Base-by-base conservation (phyloP, 2,329 filamentous ascomycete species). In the Colletotrichum sp. region DNA sequence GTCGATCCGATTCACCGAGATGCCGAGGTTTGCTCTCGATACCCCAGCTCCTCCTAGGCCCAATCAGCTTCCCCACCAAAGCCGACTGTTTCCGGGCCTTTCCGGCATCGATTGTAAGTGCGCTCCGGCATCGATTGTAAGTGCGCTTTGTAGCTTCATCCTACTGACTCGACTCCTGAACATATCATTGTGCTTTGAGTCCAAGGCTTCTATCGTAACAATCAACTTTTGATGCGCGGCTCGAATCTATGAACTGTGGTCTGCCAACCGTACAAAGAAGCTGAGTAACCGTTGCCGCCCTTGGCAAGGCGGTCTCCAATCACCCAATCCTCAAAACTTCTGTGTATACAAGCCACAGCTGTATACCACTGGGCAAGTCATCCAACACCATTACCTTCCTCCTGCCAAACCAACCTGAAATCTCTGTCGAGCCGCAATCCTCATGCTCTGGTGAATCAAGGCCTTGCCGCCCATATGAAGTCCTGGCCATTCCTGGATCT, bases 161-260 rank as follows among this genome's bases (percentile, higher is more conserved):
- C 39, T 43, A 10, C 39, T 43, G 18, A 10, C 39, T 43, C 39
- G 18, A 43, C 18, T 43, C 18, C 18, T 43, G 18, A 6, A 18
- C 39, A 43, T n/a, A 10, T n/a, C 18, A 43, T 5, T n/a, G 43
- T 48, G n/a, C n/a, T 22, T 48, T 22, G n/a, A 13, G n/a, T 13
- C 18, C 43, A 48, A 22, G 43, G 9, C 6, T 48, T 48, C 15
- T 28, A n/a, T 68, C 48, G 25, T 67, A 67, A 22, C 73, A 72
- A 72, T 67, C 62, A 75, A 75, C 62, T 75, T 72, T 75, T 75
- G 28, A 28, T 75, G 61, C 61, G 32, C 69, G 28, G 62, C 62
- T 67, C 56, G 62, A 72, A 30, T 72, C 73, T 75, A 75, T 72
- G 32, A 43, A 71, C 36, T 12, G 32, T 61, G 32, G 36, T 58